Base-by-base conservation (phyloP, 148 eudicot species). In the Arctostaphylos glauca region DNA sequence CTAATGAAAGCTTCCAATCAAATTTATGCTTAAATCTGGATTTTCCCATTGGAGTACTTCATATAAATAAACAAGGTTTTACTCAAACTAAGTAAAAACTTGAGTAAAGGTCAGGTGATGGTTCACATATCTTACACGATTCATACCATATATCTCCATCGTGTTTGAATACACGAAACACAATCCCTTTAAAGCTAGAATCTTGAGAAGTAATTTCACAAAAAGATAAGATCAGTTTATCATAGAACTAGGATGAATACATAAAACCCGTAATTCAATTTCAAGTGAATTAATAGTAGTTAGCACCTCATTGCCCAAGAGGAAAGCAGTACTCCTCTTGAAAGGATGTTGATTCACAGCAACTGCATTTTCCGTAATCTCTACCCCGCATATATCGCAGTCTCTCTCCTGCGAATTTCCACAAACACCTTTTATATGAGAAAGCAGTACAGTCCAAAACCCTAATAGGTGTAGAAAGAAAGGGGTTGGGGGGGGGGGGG, bases 311-410 rank as follows among this genome's bases (percentile, higher is more conserved):
- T 96, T 96, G 62, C 99, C 99, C 19, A 96, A 95, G 81, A 96
- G 91, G 89, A 94, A 96, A 6, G 99, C 99, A 71, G 99, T 96
- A 82, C 89, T 93, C 85, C 82, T 94, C 78, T 38, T 89, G 82
- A 96, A 96, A 52, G 98, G 99, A 81, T 92, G 97, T 38, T 87
- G 87, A 88, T 93, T 92, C 55, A 96, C 95, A 18, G 98, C 90
- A 76, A 79, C 80, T 0, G 98, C 97, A 84, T 87, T 49, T 79
- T 92, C 95, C 9, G 97, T 93, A 13, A 96, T 93, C 92, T 94
- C 99, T 16, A 96, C 99, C 75, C 99, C 99, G 56, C 99, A 96
- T 46, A 96, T 94, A 87, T 96, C 99, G 78, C 98, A 94, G 84
- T 92, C 89, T 84, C 83, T 93, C 86, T 93, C 98, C 95, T 96